A percentile compares a stretch with the other conserved stretches of the same genome.
These are phyloP conservation scores for Aureobasidium lini DNA, from an alignment of 2,329 filamentous ascomycete species.

Conservation along the genomic window DNA sequence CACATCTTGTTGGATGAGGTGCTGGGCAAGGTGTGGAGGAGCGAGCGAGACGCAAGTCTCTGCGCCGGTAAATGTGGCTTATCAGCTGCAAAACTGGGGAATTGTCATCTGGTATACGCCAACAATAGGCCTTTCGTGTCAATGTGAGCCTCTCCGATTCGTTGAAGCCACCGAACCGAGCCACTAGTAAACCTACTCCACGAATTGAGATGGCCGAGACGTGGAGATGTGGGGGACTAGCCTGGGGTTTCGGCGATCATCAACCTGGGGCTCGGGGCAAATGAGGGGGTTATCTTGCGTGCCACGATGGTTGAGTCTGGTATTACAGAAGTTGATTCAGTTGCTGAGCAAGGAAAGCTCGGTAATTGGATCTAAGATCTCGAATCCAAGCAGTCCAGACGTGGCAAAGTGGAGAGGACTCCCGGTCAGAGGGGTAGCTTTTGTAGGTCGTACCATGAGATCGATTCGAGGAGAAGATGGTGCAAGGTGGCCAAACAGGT, in stretches of 20 bases:
- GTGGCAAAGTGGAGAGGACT: not conserved
- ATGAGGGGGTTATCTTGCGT: not conserved
- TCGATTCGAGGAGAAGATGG: not conserved
- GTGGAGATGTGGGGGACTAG: not conserved
- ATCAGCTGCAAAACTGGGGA: not conserved
- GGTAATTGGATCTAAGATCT: not conserved
- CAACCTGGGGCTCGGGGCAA: not conserved
- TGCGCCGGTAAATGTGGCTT: conserved; percentile 1
- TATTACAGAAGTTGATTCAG: not conserved
- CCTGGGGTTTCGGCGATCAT: conserved; percentile 3
- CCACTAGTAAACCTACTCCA: not conserved
- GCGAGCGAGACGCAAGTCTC: not conserved
- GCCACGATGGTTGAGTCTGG: not conserved
- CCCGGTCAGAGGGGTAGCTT: not conserved
- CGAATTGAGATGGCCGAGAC: not conserved
- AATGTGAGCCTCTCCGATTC: not conserved
- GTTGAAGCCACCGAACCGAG: not conserved
- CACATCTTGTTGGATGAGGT: not conserved
- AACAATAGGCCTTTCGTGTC: not conserved
- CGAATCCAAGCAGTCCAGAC: not conserved
- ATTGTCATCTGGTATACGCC: not conserved
- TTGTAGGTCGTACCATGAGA: not conserved
- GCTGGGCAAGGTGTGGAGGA: not conserved
- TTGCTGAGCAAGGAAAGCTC: not conserved
- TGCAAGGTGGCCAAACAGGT: no score